Evolutionary conservation across 192 early-diverging fungal species (phyloP), one percentile per base, ranked within the genome.

Genomic region (Backusella tarrabulga): DNA sequence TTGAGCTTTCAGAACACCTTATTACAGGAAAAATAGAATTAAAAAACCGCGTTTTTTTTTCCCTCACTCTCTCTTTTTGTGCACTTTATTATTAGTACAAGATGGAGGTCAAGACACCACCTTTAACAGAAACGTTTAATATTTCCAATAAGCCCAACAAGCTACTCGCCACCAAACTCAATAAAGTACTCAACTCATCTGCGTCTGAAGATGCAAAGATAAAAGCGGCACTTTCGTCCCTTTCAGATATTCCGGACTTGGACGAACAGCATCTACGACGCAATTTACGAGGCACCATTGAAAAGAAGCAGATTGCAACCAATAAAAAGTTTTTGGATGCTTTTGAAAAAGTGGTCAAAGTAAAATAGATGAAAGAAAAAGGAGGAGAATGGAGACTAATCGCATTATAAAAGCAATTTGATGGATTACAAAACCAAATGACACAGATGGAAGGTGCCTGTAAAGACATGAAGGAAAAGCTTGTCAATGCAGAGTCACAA

Each of bases 281-380:
- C n/a, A 90, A 86, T 77, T 81, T 92, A 42, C 76, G 87, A 29
- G 87, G 85, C 15, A 87, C 92, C 34, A 86, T 91, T 72, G 92
- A 92, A 78, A 78, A 85, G 63, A 78, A 85, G 71, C 86, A 83
- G 34, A 87, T 87, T 34, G 77, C 80, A 34, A 83, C 83, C 41
- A 91, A 90, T 74, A 74, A 83, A 76, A 79, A 84, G 71, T 88
- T 92, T 72, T 69, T 92, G 41, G 56, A 73, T 12, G 84, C 89
- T 7, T 89, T 92, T 70, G 87, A 87, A 19, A 84, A 83, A 74
- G 85, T 92, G 56, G 81, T 85, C 42, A 44, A 44, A 44, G 42
- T 44, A 44, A 44, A 44, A 44, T 32, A 32, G 32, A 32, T 32
- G 32, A 17, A 44, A 44, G 1, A 17, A 44, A 44, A 14, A 44